These are phyloP conservation scores for Phialemoniopsis sp. DNA, from an alignment of 2,329 filamentous ascomycete genomes.

Conservation along the genomic window DNA sequence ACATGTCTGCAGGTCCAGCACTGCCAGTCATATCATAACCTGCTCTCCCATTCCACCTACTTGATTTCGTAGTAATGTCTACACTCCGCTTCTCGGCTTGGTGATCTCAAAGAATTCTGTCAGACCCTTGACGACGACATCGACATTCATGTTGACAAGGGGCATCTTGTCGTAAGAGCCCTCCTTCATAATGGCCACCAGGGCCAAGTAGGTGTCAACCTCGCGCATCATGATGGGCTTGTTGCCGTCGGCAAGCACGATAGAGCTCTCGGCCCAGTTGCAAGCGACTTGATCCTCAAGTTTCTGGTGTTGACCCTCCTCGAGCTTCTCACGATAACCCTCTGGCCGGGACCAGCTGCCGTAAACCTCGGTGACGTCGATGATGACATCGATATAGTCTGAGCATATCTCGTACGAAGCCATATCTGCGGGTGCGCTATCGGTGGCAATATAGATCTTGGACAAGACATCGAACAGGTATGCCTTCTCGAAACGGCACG, in stretches of 20 bases:
- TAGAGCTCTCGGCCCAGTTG: slow-evolving; percentile 62
- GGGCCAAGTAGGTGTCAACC: slow-evolving; percentile 70
- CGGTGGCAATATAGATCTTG: slow-evolving; percentile 98
- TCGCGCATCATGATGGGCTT: slow-evolving; percentile 65
- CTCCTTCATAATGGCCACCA: slow-evolving; percentile 85
- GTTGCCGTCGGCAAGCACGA: slow-evolving; percentile 61
- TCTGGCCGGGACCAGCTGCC: slow-evolving; percentile 64
- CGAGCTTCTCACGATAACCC: slow-evolving; percentile 49
- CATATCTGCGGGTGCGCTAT: slow-evolving; percentile 89
- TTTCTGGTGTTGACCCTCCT: slow-evolving; percentile 56
- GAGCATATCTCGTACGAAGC: slow-evolving; percentile 97
- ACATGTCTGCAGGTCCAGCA: too few relatives aligned
- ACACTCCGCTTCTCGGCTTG: slow-evolving; percentile 46
- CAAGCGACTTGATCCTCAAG: slow-evolving; percentile 64
- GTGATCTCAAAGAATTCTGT: slow-evolving; percentile 75
- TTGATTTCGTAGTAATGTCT: too few relatives aligned
- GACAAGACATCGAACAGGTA: slow-evolving; percentile 97
- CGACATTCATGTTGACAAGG: slow-evolving; percentile 82
- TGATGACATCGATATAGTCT: slow-evolving; percentile 97
- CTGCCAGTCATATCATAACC: neutral
- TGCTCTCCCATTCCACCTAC: neutral
- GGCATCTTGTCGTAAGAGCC: slow-evolving; percentile 81
- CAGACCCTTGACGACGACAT: slow-evolving; percentile 74
- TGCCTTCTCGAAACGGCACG: slow-evolving; percentile 94
- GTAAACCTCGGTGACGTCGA: slow-evolving; percentile 94